phyloP scores from a whole-genome alignment of 2,329 filamentous ascomycete genomes.

The Paraphoma chrysanthemicola region DNA sequence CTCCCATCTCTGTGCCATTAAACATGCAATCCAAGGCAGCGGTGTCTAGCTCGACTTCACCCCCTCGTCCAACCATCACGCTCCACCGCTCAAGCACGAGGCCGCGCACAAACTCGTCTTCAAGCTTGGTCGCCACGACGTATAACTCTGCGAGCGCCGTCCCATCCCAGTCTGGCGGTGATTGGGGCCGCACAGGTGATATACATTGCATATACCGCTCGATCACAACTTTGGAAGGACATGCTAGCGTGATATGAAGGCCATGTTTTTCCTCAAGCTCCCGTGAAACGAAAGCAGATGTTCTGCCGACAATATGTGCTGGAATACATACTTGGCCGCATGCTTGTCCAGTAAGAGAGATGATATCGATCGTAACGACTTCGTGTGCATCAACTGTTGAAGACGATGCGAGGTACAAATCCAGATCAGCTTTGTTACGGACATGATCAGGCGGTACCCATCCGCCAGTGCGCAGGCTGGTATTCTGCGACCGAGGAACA shows the following conservation, averaged over 20 bases:
- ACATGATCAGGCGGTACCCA: slow-evolving; percentile 9
- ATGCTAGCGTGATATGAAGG: slow-evolving; percentile 1
- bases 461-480: background rate
- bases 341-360: background rate
- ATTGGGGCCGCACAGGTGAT: background rate
- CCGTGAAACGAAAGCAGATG: background rate
- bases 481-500: background rate
- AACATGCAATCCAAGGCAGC: slow-evolving; percentile 1
- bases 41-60: background rate
- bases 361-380: background rate
- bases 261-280: background rate
- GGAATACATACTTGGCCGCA: background rate
- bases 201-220: background rate
- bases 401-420: slow-evolving; percentile 2
- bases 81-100: slow-evolving; percentile 2
- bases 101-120: background rate
- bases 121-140: background rate
- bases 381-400: background rate
- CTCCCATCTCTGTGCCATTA: background rate
- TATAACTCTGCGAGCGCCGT: background rate
- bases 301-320: background rate
- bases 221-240: background rate
- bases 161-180: background rate
- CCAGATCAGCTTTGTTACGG: slow-evolving; percentile 8
- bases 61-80: background rate